phyloP scores from a whole-genome alignment of 164 flowering plant species.

The Umbellularia californica region DNA sequence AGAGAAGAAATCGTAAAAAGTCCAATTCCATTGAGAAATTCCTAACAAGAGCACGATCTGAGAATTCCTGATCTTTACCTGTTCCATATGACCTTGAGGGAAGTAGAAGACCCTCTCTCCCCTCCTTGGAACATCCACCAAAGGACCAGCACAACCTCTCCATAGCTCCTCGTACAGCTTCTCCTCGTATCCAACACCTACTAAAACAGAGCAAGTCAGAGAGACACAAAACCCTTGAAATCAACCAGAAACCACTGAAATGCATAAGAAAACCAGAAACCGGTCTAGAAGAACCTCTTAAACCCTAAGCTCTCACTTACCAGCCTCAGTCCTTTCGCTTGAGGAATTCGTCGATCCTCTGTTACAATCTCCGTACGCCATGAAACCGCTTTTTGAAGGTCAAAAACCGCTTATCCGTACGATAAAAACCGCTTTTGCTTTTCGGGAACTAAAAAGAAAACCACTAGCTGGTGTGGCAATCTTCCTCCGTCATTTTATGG shows the following conservation, averaged over 20 bases:
- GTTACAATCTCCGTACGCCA: no score
- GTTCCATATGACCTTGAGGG: constrained; percentile 91
- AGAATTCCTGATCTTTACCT: constrained; percentile 29
- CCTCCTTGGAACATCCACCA: constrained; percentile 40
- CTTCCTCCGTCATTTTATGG: background rate
- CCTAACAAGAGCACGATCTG: background rate
- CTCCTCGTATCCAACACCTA: background rate
- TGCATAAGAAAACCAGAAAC: no score
- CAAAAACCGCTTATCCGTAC: background rate
- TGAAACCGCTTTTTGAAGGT: background rate
- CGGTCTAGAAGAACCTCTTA: no score
- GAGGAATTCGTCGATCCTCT: no score
- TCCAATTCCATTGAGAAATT: no score
- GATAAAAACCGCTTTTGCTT: background rate
- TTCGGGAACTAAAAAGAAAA: background rate
- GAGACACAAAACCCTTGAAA: no score
- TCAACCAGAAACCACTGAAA: no score
- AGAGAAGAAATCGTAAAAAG: background rate
- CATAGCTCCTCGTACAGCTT: constrained; percentile 57
- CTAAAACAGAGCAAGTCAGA: no score
- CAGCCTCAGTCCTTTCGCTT: no score
- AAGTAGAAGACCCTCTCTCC: constrained; percentile 69
- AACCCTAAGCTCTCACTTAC: no score
- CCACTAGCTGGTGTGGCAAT: background rate
- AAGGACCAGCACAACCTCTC: constrained; percentile 85